These are phyloP conservation scores for Polyporus arcularius DNA, from an alignment of 768 basidiomycete genomes.

Conservation along the genomic window DNA sequence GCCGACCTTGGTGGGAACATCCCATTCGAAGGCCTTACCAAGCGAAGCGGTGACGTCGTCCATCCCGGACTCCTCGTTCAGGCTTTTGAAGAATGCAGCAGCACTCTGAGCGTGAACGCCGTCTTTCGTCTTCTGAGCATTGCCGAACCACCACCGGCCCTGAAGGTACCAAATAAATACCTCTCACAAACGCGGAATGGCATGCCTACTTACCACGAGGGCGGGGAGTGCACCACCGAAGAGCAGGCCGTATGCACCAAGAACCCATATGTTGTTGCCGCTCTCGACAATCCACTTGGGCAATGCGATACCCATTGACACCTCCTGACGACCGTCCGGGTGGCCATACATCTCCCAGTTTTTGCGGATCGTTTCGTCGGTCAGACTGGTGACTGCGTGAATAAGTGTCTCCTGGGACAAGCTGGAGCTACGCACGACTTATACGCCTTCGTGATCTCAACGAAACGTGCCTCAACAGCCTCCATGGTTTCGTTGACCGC, in stretches of 20 bases:
- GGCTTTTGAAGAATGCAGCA: conserved; percentile 80
- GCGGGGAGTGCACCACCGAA: conserved; percentile 86
- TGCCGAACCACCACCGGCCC: conserved; percentile 98
- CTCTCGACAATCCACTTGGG: conserved; percentile 93
- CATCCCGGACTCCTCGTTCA: conserved; percentile 79
- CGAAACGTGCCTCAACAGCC: conserved; percentile 82
- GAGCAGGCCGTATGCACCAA: conserved; percentile 84
- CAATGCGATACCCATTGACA: conserved; percentile 92
- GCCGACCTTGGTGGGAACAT: conserved; percentile 38
- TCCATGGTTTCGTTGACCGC: conserved; percentile 84
- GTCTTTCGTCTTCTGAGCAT: conserved; percentile 87
- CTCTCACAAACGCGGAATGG: background rate
- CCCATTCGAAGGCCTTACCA: conserved; percentile 64
- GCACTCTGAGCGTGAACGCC: conserved; percentile 82
- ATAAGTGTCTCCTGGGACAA: background rate
- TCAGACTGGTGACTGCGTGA: conserved; percentile 53
- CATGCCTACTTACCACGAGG: conserved; percentile 60
- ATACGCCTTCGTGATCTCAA: conserved; percentile 96
- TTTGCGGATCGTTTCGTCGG: conserved; percentile 88
- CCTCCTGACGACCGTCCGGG: conserved; percentile 95
- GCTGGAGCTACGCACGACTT: conserved; percentile 66
- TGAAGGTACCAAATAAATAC: conserved; percentile 24
- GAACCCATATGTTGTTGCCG: conserved; percentile 88
- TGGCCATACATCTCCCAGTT: conserved; percentile 91
- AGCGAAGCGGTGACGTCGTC: conserved; percentile 73